Evolutionary conservation across 2,329 filamentous ascomycete genomes (phyloP).

Genomic region (Ceratocystis variospora): DNA sequence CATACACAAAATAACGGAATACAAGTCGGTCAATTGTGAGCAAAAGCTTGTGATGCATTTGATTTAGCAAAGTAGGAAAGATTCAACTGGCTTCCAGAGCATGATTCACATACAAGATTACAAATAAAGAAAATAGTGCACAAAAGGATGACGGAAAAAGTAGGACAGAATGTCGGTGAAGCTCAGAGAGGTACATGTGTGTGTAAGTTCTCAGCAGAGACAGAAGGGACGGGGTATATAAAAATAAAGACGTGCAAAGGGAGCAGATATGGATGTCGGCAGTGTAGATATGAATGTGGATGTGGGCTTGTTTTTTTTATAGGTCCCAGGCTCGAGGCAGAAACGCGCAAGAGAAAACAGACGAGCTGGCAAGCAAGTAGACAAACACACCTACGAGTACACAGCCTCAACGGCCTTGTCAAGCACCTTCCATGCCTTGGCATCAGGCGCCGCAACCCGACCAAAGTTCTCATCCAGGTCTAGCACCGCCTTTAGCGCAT

Average conservation of each 20-base stretch:
- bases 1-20: neutral
- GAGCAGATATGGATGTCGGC: no score
- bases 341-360: neutral
- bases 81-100: neutral
- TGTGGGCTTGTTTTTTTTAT: no score
- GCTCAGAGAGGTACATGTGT: neutral
- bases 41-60: conserved; percentile 15
- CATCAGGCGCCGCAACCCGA: conserved; percentile 46
- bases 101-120: conserved; percentile 1
- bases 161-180: neutral
- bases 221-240: neutral
- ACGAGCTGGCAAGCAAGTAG: neutral
- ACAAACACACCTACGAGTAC: conserved; percentile 13
- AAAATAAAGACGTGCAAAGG: neutral
- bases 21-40: neutral
- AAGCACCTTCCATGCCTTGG: conserved; percentile 40
- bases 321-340: neutral
- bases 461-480: conserved; percentile 93
- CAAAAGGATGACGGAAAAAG: neutral
- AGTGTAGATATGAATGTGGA: no score
- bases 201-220: neutral
- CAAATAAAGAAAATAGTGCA: conserved; percentile 14
- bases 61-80: neutral
- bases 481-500: conserved; percentile 88
- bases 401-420: conserved; percentile 25